A percentile compares a stretch with the other conserved stretches of the same genome.
Evolutionary conservation across 129 eudicot genomes (phyloP).

Genomic region (Arctium lappa): DNA sequence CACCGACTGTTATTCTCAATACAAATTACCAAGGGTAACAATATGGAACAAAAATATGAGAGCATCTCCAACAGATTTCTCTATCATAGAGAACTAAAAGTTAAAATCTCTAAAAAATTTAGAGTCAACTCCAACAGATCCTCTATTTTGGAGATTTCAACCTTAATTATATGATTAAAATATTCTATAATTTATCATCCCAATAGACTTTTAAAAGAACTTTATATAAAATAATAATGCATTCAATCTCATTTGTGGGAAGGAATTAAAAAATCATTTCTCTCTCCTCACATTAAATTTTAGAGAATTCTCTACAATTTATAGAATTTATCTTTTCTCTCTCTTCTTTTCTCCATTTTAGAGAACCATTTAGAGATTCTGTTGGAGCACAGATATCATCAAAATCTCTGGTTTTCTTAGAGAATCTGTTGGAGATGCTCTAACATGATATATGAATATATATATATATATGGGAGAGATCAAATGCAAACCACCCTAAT

Average conservation of each 20-base stretch:
- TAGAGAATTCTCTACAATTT: not conserved
- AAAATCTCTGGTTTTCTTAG: not conserved
- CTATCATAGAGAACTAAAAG: not conserved
- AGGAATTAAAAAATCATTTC: not conserved
- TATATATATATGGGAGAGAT: not conserved
- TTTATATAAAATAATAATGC: not conserved
- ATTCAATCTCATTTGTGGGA: not conserved
- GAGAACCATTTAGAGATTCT: not conserved
- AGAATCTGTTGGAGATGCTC: not conserved
- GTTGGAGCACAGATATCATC: not conserved
- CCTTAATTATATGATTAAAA: not conserved
- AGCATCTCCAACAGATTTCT: not conserved
- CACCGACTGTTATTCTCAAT: conserved; percentile 10
- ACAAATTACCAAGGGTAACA: conserved; percentile 3
- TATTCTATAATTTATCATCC: not conserved
- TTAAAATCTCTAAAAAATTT: not conserved
- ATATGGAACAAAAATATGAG: not conserved
- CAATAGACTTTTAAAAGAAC: not conserved
- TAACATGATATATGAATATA: not conserved
- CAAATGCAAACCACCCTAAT: no score
- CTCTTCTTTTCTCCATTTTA: not conserved
- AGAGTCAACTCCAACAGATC: not conserved
- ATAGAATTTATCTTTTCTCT: no score
- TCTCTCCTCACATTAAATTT: not conserved
- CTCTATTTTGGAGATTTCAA: not conserved